Percentiles rank a stretch among this genome's conserved stretches.
Evolutionary conservation across 345 rosid genomes (phyloP).

Genomic region (Fremontodendron californicum): DNA sequence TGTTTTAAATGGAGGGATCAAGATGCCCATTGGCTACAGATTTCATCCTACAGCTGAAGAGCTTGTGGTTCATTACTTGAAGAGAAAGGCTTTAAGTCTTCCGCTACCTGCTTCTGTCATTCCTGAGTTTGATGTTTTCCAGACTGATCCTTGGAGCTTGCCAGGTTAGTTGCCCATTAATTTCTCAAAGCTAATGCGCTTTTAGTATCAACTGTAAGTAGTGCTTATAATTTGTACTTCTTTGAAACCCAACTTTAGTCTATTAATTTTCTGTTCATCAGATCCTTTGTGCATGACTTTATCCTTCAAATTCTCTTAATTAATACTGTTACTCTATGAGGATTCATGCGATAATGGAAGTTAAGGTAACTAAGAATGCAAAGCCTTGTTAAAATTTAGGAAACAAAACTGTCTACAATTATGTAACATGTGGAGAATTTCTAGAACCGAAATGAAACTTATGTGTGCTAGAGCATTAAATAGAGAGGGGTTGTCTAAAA

Average conservation of each 20-base stretch:
- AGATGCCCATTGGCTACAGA: slow-evolving; percentile 76
- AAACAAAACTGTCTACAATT: neutral
- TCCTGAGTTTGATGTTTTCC: slow-evolving; percentile 68
- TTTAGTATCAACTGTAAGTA: too few species aligned
- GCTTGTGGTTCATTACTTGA: slow-evolving; percentile 79
- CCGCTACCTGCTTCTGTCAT: slow-evolving; percentile 74
- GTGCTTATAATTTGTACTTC: neutral
- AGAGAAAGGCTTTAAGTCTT: slow-evolving; percentile 41
- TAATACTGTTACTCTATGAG: neutral
- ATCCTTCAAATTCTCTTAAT: neutral
- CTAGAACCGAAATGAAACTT: slow-evolving; percentile 8
- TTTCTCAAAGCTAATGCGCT: neutral
- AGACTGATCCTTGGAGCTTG: slow-evolving; percentile 56
- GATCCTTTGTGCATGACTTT: neutral
- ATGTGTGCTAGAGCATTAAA: slow-evolving; percentile 19
- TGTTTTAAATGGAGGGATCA: slow-evolving; percentile 41
- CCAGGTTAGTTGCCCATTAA: slow-evolving; percentile 44
- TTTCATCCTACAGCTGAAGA: slow-evolving; percentile 87
- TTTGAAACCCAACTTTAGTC: slow-evolving; percentile 1
- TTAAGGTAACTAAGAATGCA: neutral
- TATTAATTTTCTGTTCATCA: neutral
- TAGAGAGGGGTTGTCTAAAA: slow-evolving; percentile 20
- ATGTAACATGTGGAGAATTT: neutral
- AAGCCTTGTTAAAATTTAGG: neutral
- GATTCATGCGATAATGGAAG: slow-evolving; percentile 4